phyloP scores from a whole-genome alignment of 2,329 filamentous ascomycete species.

The Stylonectria norvegica region DNA sequence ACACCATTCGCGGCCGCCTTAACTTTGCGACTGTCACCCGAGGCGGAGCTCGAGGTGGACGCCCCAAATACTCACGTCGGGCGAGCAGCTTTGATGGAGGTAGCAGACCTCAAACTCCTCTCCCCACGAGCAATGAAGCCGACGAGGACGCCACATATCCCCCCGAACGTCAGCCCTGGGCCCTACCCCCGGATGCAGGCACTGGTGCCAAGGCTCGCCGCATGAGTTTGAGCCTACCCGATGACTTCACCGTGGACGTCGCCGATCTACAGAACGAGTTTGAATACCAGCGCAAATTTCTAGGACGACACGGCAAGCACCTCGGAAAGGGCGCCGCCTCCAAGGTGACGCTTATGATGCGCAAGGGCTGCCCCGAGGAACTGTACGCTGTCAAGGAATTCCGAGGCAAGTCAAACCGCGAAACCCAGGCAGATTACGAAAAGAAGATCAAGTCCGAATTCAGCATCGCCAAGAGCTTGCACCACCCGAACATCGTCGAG shows the following conservation, averaged over 20 bases:
- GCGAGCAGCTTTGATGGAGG: constrained; percentile 49
- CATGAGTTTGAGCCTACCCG: constrained; percentile 69
- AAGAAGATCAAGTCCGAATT: constrained; percentile 91
- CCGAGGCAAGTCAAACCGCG: constrained; percentile 64
- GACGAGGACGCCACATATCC: constrained; percentile 29
- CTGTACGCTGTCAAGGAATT: constrained; percentile 88
- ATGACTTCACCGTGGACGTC: constrained; percentile 70
- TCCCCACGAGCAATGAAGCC: constrained; percentile 10
- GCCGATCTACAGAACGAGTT: constrained; percentile 68
- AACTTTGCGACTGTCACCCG: constrained; percentile 39
- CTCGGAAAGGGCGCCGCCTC: constrained; percentile 81
- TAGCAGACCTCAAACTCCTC: constrained; percentile 27
- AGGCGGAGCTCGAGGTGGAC: constrained; percentile 21
- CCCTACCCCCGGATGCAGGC: constrained; percentile 63
- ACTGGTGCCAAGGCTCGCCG: constrained; percentile 76
- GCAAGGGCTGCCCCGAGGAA: constrained; percentile 62
- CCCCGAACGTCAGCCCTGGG: constrained; percentile 51
- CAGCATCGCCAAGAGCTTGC: constrained; percentile 78
- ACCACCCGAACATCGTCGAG: constrained; percentile 84
- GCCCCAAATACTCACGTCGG: constrained; percentile 30
- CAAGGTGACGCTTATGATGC: constrained; percentile 75
- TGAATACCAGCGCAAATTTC: constrained; percentile 65
- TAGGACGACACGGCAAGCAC: constrained; percentile 69
- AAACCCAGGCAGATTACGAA: constrained; percentile 71
- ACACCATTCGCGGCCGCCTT: constrained; percentile 47